Conservation (phyloP, 257 asterid species). For the Anisodus acutangulus region DNA sequence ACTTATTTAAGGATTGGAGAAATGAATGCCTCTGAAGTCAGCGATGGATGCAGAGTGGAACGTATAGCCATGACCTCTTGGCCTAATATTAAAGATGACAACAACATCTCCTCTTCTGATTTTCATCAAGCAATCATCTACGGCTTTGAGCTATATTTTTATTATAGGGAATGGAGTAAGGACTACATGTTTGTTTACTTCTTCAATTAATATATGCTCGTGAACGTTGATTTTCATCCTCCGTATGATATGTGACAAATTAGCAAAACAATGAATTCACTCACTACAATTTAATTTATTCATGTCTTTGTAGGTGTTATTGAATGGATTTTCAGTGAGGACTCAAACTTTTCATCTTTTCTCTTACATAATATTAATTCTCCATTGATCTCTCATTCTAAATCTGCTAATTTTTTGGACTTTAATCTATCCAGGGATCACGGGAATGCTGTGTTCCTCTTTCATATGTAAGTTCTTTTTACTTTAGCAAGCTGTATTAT, state of each 20-base stretch:
- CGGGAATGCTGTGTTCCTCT: rapidly evolving
- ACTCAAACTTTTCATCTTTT: not conserved
- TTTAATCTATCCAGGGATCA: not conserved
- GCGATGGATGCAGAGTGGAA: slow-evolving; percentile 30
- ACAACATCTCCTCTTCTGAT: slow-evolving; percentile 30
- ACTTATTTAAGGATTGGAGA: slow-evolving; percentile 34
- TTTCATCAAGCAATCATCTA: slow-evolving; percentile 34
- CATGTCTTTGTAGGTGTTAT: not conserved
- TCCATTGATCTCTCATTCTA: not conserved
- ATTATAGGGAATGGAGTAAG: not conserved
- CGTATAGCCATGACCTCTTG: slow-evolving; percentile 17
- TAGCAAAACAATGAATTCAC: not conserved
- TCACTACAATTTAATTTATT: not conserved
- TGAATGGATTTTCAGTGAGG: not conserved
- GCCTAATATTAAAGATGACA: slow-evolving; percentile 4
- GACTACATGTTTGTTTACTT: not conserved
- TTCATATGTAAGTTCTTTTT: not conserved
- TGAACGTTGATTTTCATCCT: not conserved
- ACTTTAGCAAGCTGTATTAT: not conserved
- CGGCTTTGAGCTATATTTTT: slow-evolving; percentile 36
- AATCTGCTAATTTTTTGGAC: not conserved
- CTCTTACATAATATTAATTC: not conserved
- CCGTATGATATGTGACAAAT: not conserved
- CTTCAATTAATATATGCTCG: not conserved
- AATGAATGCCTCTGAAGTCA: not conserved